A percentile compares a stretch with the other conserved stretches of the same genome.
Evolutionary conservation across 192 early-diverging fungal genomes (phyloP).

Genomic region (Lobosporangium transversale): DNA sequence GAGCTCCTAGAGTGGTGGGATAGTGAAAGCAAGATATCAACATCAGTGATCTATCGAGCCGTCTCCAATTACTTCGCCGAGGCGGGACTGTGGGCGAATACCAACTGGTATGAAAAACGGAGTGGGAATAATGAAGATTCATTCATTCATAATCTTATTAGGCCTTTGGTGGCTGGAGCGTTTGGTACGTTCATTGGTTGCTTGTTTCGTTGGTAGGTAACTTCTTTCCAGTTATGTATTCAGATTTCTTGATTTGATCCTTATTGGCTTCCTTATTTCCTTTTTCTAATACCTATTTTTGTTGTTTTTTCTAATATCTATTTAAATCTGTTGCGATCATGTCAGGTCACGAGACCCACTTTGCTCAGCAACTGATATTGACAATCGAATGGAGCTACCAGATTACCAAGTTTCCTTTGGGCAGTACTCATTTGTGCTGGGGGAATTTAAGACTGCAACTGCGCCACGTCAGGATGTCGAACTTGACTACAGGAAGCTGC

Average conservation of each 20-base stretch:
- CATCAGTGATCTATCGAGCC: background rate
- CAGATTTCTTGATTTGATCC: too few species aligned
- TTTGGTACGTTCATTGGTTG: background rate
- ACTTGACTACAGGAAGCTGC: background rate
- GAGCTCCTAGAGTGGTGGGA: too few species aligned
- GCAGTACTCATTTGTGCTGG: background rate
- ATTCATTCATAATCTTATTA: constrained; percentile 1
- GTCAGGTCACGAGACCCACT: background rate
- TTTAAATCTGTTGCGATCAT: too few species aligned
- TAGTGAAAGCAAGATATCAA: background rate
- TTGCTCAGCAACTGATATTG: background rate
- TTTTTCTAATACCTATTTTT: too few species aligned
- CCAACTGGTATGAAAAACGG: background rate
- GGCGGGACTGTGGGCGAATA: background rate
- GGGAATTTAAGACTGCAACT: background rate
- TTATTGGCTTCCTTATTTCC: too few species aligned
- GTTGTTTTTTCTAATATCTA: too few species aligned
- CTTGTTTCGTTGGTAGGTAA: background rate
- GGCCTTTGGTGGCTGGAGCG: background rate
- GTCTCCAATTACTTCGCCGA: background rate
- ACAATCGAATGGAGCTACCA: background rate
- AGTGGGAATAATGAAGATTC: constrained; percentile 1
- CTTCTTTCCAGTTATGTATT: too few species aligned
- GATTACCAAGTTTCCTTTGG: background rate
- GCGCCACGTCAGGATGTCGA: background rate